These are phyloP conservation scores for Exserohilum turcica DNA, from an alignment of 2,329 filamentous ascomycete genomes.

Conservation along the genomic window DNA sequence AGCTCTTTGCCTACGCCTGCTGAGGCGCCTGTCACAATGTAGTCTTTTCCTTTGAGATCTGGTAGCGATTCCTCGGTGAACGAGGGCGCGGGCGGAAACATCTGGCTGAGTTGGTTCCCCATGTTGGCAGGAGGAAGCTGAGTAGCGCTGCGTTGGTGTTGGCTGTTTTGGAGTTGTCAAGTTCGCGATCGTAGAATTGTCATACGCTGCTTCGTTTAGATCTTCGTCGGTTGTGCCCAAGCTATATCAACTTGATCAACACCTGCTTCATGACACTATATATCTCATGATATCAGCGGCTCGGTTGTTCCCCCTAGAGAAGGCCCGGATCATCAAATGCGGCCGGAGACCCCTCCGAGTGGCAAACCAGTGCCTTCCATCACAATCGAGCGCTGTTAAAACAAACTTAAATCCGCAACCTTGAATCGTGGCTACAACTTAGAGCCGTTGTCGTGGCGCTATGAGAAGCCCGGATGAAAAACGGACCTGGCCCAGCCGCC, in stretches of 20 bases:
- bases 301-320: background rate
- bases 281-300: background rate
- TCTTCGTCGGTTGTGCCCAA: background rate
- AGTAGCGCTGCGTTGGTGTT: too few species aligned
- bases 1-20: constrained; percentile 60
- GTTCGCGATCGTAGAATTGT: too few species aligned
- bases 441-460: background rate
- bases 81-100: constrained; percentile 21
- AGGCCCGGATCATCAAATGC: background rate
- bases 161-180: too few species aligned
- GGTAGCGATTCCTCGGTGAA: constrained; percentile 41
- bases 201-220: background rate
- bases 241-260: background rate
- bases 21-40: constrained; percentile 59
- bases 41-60: constrained; percentile 53
- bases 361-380: background rate
- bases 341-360: background rate
- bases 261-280: background rate
- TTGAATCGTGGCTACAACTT: too few species aligned
- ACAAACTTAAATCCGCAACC: too few species aligned
- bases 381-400: too few species aligned
- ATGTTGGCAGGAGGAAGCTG: constrained; percentile 3
- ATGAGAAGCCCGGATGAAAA: background rate
- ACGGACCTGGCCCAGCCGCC: background rate
- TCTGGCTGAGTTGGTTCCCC: constrained; percentile 24